phyloP scores from a whole-genome alignment of 257 asterid species.

The Solanum sejunctum region DNA sequence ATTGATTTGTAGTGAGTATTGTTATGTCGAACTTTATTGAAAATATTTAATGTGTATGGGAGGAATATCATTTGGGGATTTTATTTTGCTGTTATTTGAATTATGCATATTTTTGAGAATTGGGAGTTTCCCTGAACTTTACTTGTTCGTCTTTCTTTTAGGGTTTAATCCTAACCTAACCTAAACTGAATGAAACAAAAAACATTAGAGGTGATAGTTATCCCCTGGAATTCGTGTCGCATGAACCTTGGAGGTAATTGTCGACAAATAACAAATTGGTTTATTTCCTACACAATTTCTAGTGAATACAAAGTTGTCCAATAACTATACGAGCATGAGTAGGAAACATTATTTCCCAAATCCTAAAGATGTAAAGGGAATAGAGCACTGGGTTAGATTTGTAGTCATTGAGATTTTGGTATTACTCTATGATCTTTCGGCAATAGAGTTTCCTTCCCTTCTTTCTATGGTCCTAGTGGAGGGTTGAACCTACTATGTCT shows the following conservation, averaged over 20 bases:
- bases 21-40: background rate
- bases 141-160: background rate
- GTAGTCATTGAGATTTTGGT: background rate
- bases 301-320: background rate
- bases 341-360: background rate
- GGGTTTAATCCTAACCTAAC: background rate
- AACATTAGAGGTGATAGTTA: background rate
- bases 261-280: background rate
- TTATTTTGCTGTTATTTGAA: background rate
- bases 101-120: background rate
- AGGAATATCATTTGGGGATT: background rate
- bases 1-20: background rate
- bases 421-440: too few relatives aligned
- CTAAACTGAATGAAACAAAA: background rate
- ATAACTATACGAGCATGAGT: background rate
- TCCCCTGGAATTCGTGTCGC: background rate
- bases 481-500: background rate
- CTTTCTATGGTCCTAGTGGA: too few relatives aligned
- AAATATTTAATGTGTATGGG: background rate
- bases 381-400: background rate
- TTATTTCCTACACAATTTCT: background rate
- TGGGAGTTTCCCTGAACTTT: background rate
- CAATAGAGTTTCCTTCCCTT: too few relatives aligned
- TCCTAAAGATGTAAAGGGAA: background rate
- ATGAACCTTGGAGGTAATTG: background rate